These are phyloP conservation scores for Chloris gayana DNA, from an alignment of 176 grass and related monocot genomes.

Conservation along the genomic window DNA sequence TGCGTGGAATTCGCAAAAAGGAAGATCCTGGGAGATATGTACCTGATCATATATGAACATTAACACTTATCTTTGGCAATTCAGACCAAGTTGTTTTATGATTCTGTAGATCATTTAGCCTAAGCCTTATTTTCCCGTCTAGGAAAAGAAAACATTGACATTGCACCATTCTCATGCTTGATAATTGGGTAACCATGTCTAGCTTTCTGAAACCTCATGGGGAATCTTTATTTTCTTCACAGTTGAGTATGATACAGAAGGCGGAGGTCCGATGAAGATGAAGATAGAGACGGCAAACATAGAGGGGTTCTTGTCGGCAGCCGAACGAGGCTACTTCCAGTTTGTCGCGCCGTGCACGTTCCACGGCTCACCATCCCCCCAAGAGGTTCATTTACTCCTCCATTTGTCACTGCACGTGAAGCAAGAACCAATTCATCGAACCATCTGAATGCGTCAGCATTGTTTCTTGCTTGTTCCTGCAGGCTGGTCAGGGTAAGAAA, in stretches of 20 bases:
- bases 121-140: neutral
- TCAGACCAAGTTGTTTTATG: neutral
- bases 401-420: neutral
- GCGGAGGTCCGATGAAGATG: slow-evolving; percentile 65
- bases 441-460: neutral
- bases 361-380: neutral
- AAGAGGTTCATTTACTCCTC: neutral
- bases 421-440: neutral
- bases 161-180: neutral
- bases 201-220: neutral
- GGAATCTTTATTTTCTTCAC: slow-evolving; percentile 47
- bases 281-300: slow-evolving; percentile 54
- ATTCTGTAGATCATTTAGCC: neutral
- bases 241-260: slow-evolving; percentile 69
- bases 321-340: slow-evolving; percentile 6
- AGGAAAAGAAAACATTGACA: neutral
- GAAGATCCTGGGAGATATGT: slow-evolving; percentile 84
- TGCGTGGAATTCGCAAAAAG: slow-evolving; percentile 34
- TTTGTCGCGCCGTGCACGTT: slow-evolving; percentile 65
- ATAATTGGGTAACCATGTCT: neutral
- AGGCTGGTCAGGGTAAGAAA: slow-evolving; percentile 20
- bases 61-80: neutral
- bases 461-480: neutral
- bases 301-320: slow-evolving; percentile 49
- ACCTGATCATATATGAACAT: slow-evolving; percentile 13